Evolutionary conservation across 2,329 filamentous ascomycete species (phyloP).

Genomic region (Didymosphaeria variabile): DNA sequence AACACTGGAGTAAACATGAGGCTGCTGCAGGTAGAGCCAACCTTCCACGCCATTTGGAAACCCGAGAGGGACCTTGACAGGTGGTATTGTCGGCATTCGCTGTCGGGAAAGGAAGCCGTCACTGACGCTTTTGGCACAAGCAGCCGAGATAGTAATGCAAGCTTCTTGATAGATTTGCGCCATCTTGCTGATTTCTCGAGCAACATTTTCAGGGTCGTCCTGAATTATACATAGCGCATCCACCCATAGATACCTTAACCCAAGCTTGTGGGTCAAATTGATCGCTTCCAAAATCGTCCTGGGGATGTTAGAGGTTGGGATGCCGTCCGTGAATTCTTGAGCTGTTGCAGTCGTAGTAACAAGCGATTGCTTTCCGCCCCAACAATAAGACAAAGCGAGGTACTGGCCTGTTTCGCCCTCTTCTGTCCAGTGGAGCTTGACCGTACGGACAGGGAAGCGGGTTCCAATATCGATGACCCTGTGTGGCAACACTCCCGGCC

Average conservation of each 20-base stretch:
- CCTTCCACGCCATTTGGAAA: neutral
- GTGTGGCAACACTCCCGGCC: conserved; percentile 10
- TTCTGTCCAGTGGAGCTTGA: conserved; percentile 21
- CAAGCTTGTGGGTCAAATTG: conserved; percentile 12
- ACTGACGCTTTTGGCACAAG: conserved; percentile 7
- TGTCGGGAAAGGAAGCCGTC: conserved; percentile 19
- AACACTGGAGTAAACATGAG: conserved; percentile 10
- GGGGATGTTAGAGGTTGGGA: conserved; percentile 16
- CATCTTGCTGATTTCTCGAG: conserved; percentile 24
- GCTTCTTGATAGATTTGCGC: conserved; percentile 18
- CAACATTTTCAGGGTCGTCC: conserved; percentile 20
- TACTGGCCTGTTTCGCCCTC: conserved; percentile 18
- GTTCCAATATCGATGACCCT: conserved; percentile 21
- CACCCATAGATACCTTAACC: conserved; percentile 24
- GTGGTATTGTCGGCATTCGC: neutral
- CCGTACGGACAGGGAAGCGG: conserved; percentile 8
- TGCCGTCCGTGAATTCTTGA: conserved; percentile 19
- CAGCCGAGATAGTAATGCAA: conserved; percentile 20
- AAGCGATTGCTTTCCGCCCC: conserved; percentile 20
- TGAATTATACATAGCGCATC: conserved; percentile 29
- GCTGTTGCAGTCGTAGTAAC: conserved; percentile 7
- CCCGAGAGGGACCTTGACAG: neutral
- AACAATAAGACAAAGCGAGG: conserved; percentile 21
- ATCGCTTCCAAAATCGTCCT: conserved; percentile 25
- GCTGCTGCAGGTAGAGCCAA: conserved; percentile 18